Evolutionary conservation across 352 stramenopile genomes (phyloP).

Genomic region (Phytophthora lateralis): DNA sequence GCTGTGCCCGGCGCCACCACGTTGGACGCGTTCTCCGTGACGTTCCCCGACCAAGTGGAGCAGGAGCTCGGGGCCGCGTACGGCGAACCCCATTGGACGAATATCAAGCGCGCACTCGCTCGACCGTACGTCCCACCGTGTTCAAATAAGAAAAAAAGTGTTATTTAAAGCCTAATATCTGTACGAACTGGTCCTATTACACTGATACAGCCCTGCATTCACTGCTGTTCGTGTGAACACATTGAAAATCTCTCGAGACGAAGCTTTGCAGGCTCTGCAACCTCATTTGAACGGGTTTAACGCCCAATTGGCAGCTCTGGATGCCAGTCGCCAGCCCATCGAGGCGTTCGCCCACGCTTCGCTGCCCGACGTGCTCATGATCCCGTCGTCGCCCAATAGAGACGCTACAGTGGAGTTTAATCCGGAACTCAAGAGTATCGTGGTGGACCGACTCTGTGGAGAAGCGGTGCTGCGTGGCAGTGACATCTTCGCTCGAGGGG

Average conservation of each 20-base stretch:
- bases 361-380: conserved; percentile 69
- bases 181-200: conserved; percentile 4
- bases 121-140: conserved; percentile 18
- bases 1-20: conserved; percentile 86
- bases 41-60: conserved; percentile 75
- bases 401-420: conserved; percentile 27
- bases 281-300: conserved; percentile 64
- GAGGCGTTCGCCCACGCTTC: conserved; percentile 42
- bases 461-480: conserved; percentile 94
- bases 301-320: conserved; percentile 42
- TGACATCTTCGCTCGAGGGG: conserved; percentile 92
- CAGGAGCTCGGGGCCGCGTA: conserved; percentile 63
- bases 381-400: conserved; percentile 54
- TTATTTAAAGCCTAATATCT: not conserved
- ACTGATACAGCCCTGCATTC: conserved; percentile 52
- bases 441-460: conserved; percentile 92
- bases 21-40: conserved; percentile 68
- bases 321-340: conserved; percentile 41
- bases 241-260: conserved; percentile 55
- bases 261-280: conserved; percentile 55
- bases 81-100: conserved; percentile 61
- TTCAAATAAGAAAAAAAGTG: conserved; percentile 10
- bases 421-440: conserved; percentile 60
- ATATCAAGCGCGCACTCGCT: conserved; percentile 79
- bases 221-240: conserved; percentile 87